Base-by-base conservation (phyloP, 257 asterid genomes). In the Nicotiana knightiana region DNA sequence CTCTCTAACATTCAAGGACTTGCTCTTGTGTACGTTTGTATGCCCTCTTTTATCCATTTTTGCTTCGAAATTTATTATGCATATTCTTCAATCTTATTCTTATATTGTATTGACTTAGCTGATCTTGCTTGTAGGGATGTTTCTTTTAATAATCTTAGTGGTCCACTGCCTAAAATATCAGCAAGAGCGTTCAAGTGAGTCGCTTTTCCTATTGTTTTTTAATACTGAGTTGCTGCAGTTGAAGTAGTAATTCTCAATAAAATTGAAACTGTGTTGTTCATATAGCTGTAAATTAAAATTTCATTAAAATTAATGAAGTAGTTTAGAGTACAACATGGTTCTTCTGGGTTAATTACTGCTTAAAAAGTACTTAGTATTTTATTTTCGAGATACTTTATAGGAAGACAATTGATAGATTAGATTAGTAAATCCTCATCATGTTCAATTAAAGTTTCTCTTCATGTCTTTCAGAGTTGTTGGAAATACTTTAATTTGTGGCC, bases 401-500 rank as follows among this genome's bases (percentile, higher is more conserved):
- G 51, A 35, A 67, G 76, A 35, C n/a, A 9, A 33, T 67, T 67
- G 51, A 70, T 70, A 11, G 33, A 68, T 70, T 70, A 21, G 57
- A 70, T 70, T 43, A 70, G 3, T 39, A 26, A 70, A 43, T 43
- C 21, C 59, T 21, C 51, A 71, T 17, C 15, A 46, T 71, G 6
- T 46, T 21, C 61, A 71, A 71, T 71, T 24, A 24, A 24, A 71
- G 79, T 85, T 67, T 61, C 85, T 79, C 79, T 28, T 80, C 53
- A 55, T 70, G 83, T 39, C 48, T 86, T 85, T 81, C 94, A 94
- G 98, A 85, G 83, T 96, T 82, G 86, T 87, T 26, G 98, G 99
- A 79, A 96, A 94, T 85, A 91, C 99, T 63, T 89, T 94, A 67
- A 91, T 94, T 66, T 94, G 99, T 58, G 98, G 93, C 80, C 88